A percentile compares a stretch with the other conserved stretches of the same genome.
phyloP scores from a whole-genome alignment of 495 filamentous ascomycete genomes.

The Aspergillus campestris region DNA sequence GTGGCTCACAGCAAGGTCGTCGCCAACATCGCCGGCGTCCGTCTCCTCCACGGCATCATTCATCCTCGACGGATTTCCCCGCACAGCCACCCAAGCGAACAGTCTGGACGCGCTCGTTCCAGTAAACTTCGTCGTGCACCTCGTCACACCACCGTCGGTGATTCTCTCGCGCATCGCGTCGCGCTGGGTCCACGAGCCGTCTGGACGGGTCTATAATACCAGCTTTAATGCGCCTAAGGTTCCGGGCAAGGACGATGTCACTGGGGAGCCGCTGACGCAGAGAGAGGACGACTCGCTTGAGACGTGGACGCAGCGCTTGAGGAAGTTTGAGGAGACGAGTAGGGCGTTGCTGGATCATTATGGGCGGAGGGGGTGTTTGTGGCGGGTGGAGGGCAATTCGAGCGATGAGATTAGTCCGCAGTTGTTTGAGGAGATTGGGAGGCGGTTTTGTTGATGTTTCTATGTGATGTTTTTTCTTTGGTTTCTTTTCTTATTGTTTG shows the following conservation, averaged over 20 bases:
- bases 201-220: conserved; percentile 88
- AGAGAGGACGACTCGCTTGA: conserved; percentile 79
- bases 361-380: conserved; percentile 73
- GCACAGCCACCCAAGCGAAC: conserved; percentile 71
- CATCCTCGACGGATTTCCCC: conserved; percentile 92
- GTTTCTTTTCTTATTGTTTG: conserved; percentile 16
- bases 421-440: conserved; percentile 71
- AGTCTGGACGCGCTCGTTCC: conserved; percentile 72
- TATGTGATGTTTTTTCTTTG: conserved; percentile 1
- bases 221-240: conserved; percentile 81
- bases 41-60: conserved; percentile 77
- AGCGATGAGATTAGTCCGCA: conserved; percentile 91
- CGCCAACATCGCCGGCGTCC: conserved; percentile 34
- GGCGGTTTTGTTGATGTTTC: conserved; percentile 51
- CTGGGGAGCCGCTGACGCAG: conserved; percentile 77
- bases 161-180: conserved; percentile 83
- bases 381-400: conserved; percentile 77
- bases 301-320: conserved; percentile 70
- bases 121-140: conserved; percentile 78
- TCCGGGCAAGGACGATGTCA: conserved; percentile 78
- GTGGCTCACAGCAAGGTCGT: conserved; percentile 50
- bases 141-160: conserved; percentile 49
- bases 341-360: conserved; percentile 83
- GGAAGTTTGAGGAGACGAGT: conserved; percentile 80
- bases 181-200: conserved; percentile 90